These are phyloP conservation scores for Fallopia convolvulus DNA, from an alignment of 148 eudicot species.

Conservation along the genomic window DNA sequence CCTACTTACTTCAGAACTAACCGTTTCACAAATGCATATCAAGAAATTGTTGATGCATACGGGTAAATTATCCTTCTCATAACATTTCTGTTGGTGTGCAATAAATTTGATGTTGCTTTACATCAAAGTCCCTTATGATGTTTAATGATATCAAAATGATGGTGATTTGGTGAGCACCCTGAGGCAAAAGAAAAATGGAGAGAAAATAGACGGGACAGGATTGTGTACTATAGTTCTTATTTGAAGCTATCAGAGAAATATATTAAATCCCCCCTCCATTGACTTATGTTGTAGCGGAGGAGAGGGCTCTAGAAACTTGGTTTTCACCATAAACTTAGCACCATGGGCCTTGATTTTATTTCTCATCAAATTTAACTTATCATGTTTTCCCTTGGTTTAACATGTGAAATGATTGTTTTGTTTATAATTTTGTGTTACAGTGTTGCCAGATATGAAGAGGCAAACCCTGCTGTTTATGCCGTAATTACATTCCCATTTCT, in stretches of 20 bases:
- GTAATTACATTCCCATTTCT: constrained; percentile 93
- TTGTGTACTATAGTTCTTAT: background rate
- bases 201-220: background rate
- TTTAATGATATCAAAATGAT: background rate
- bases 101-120: background rate
- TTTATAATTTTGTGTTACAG: constrained; percentile 37
- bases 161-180: background rate
- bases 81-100: background rate
- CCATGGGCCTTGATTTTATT: background rate
- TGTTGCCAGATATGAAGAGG: constrained; percentile 94
- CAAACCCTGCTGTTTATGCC: constrained; percentile 93
- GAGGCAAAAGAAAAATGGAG: background rate
- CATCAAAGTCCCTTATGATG: background rate
- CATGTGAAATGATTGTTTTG: constrained; percentile 6
- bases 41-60: constrained; percentile 99
- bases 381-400: background rate
- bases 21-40: constrained; percentile 78
- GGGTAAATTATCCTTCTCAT: constrained; percentile 42
- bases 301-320: constrained; percentile 4
- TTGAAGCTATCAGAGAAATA: background rate
- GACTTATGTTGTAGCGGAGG: background rate
- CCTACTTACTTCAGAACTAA: constrained; percentile 96
- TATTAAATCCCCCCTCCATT: background rate
- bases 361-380: background rate
- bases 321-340: background rate